These are phyloP conservation scores for Hippophae tibetana DNA, from an alignment of 306 rosid species.

Conservation along the genomic window DNA sequence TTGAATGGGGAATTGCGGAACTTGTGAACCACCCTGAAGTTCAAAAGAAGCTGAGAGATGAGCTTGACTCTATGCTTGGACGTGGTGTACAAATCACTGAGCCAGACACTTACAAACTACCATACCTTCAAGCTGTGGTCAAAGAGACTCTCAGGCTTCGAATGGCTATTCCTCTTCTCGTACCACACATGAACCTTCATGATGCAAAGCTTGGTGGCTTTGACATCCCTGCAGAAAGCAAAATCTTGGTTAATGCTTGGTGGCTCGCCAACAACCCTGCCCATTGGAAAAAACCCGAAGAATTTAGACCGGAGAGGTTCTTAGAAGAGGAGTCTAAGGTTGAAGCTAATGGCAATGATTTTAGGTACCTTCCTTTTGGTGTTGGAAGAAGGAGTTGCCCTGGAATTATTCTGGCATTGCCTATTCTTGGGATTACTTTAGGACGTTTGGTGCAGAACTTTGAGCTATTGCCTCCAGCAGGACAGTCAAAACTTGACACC, in stretches of 20 bases:
- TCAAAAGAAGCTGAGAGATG: slow-evolving; percentile 48
- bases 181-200: slow-evolving; percentile 89
- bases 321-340: slow-evolving; percentile 73
- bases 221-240: slow-evolving; percentile 87
- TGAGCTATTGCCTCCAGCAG: slow-evolving; percentile 80
- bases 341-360: slow-evolving; percentile 87
- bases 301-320: slow-evolving; percentile 85
- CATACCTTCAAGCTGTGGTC: slow-evolving; percentile 83
- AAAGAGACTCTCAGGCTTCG: slow-evolving; percentile 71
- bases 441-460: slow-evolving; percentile 83
- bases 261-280: slow-evolving; percentile 89
- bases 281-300: slow-evolving; percentile 65
- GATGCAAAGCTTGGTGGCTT: slow-evolving; percentile 61
- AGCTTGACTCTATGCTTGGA: slow-evolving; percentile 57
- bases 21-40: slow-evolving; percentile 77
- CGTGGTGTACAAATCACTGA: slow-evolving; percentile 55
- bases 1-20: slow-evolving; percentile 88
- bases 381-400: slow-evolving; percentile 90
- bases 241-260: slow-evolving; percentile 77
- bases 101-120: slow-evolving; percentile 56
- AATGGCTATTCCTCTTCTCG: slow-evolving; percentile 83
- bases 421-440: slow-evolving; percentile 67
- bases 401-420: slow-evolving; percentile 77
- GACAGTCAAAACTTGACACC: slow-evolving; percentile 57
- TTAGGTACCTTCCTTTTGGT: slow-evolving; percentile 76